phyloP scores from a whole-genome alignment of 345 rosid species.

The Aquilaria sinensis region DNA sequence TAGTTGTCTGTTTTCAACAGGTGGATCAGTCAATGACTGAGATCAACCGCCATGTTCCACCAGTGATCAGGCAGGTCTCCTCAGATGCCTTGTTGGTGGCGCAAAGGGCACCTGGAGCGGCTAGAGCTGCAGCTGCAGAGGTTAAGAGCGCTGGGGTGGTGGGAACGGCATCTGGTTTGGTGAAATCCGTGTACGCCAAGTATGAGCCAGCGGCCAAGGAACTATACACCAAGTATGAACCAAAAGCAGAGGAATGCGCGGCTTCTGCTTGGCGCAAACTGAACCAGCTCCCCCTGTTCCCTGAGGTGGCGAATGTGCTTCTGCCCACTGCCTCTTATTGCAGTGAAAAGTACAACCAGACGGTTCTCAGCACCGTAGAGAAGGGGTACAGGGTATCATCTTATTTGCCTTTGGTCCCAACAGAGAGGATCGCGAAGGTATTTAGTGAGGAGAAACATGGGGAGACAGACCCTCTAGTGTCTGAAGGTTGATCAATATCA shows the following conservation, averaged over 20 bases:
- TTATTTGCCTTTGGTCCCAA: conserved; percentile 81
- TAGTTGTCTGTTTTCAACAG: conserved; percentile 27
- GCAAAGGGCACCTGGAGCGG: conserved; percentile 63
- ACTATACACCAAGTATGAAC: conserved; percentile 68
- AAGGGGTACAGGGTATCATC: conserved; percentile 75
- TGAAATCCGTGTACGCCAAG: conserved; percentile 49
- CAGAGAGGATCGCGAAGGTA: conserved; percentile 69
- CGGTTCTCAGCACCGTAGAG: conserved; percentile 58
- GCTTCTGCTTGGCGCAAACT: conserved; percentile 80
- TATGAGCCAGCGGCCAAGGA: conserved; percentile 71
- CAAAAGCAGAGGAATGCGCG: conserved; percentile 74
- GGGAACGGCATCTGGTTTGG: conserved; percentile 65
- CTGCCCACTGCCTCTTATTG: conserved; percentile 79
- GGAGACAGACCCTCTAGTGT: conserved; percentile 26
- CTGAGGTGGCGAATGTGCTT: conserved; percentile 62
- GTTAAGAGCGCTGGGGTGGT: conserved; percentile 59
- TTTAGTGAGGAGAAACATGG: conserved; percentile 32
- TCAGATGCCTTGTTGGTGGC: conserved; percentile 65
- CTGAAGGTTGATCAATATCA: conserved; percentile 15
- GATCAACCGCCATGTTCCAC: conserved; percentile 65
- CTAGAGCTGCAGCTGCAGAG: conserved; percentile 55
- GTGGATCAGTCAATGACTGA: conserved; percentile 59
- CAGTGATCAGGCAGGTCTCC: conserved; percentile 66
- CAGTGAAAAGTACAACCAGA: conserved; percentile 74
- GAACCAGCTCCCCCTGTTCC: conserved; percentile 76